phyloP scores from a whole-genome alignment of 2,329 filamentous ascomycete genomes.

The Blumeria graminis region DNA sequence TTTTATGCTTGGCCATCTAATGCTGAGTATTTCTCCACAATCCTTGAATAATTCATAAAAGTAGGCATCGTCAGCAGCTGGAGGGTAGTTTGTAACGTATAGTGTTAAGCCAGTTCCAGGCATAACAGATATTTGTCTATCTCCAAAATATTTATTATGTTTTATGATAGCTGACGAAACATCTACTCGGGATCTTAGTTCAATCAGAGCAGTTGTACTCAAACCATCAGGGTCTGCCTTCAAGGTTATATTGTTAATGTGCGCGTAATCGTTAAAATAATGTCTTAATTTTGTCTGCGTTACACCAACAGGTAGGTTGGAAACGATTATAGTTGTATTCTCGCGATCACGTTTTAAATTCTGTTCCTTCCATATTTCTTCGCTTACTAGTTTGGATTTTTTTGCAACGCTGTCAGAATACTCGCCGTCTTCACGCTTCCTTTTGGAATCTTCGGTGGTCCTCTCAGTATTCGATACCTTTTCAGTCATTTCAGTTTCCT shows the following conservation, averaged over 20 bases:
- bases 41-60: slow-evolving; percentile 43
- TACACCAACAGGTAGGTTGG: slow-evolving; percentile 45
- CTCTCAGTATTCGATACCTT: slow-evolving; percentile 9
- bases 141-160: slow-evolving; percentile 56
- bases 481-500: slow-evolving; percentile 13
- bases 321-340: slow-evolving; percentile 63
- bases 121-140: slow-evolving; percentile 47
- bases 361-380: slow-evolving; percentile 16
- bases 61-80: slow-evolving; percentile 45
- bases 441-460: slow-evolving; percentile 25
- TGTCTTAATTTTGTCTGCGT: slow-evolving; percentile 54
- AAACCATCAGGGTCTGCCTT: slow-evolving; percentile 34
- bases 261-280: slow-evolving; percentile 80
- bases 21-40: slow-evolving; percentile 60
- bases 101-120: slow-evolving; percentile 59
- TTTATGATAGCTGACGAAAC: slow-evolving; percentile 59
- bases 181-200: slow-evolving; percentile 64
- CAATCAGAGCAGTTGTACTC: slow-evolving; percentile 50
- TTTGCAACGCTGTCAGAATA: slow-evolving; percentile 34
- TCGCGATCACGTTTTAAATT: slow-evolving; percentile 61
- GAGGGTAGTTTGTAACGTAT: slow-evolving; percentile 77
- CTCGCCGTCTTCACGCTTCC: slow-evolving; percentile 44
- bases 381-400: slow-evolving; percentile 29
- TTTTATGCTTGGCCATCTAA: slow-evolving; percentile 80
- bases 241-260: slow-evolving; percentile 53